These are phyloP conservation scores for Huntiella decipiens DNA, from an alignment of 2,329 filamentous ascomycete genomes.

Conservation along the genomic window DNA sequence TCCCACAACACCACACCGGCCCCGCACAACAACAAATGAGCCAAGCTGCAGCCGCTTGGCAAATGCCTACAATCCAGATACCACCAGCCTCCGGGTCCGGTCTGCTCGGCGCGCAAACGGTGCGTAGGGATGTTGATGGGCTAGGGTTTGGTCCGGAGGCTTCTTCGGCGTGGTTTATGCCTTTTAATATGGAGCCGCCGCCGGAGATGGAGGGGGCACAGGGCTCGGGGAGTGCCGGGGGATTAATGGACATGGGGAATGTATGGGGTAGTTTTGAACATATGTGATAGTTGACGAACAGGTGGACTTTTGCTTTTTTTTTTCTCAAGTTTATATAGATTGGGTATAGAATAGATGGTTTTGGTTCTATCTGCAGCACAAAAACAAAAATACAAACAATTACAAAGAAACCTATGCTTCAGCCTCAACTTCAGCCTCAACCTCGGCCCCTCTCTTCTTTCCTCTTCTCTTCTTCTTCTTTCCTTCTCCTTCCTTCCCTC, in stretches of 20 bases:
- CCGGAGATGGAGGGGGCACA: slow-evolving; percentile 23
- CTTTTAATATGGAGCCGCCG: slow-evolving; percentile 75
- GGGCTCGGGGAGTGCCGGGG: no score
- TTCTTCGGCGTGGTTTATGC: slow-evolving; percentile 71
- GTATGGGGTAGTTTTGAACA: slow-evolving; percentile 14
- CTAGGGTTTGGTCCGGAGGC: slow-evolving; percentile 22
- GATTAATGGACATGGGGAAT: no score
- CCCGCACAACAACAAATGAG: neutral
- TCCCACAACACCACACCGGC: neutral
- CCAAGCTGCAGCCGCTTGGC: neutral
- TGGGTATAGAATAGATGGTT: neutral
- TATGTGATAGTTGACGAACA: neutral
- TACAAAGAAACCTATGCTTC: slow-evolving; percentile 7
- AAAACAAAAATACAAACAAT: slow-evolving; percentile 4
- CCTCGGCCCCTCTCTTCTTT: slow-evolving; percentile 29
- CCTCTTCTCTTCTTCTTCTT: slow-evolving; percentile 31
- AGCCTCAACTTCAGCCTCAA: slow-evolving; percentile 17
- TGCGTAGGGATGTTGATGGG: no score
- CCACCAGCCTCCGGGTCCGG: neutral
- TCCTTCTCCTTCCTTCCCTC: slow-evolving; percentile 14
- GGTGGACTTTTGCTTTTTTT: neutral
- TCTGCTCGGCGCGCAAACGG: neutral
- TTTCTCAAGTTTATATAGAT: neutral
- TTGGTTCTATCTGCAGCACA: neutral
- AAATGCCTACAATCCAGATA: neutral